Base-by-base conservation (phyloP, 108 stramenopile species). In the Conticribra weissflogii region DNA sequence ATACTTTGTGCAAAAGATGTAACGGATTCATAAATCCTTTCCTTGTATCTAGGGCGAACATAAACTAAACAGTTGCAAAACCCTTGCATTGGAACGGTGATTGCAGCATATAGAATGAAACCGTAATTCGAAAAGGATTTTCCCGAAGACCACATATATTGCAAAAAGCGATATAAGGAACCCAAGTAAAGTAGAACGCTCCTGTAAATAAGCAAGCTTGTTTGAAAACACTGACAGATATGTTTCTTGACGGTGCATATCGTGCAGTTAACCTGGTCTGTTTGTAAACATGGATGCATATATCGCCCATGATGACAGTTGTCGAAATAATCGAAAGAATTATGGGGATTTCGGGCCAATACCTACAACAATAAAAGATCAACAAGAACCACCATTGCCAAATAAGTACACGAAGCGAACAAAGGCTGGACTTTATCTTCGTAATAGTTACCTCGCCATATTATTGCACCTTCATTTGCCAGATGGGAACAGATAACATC, bases 311-410 rank as follows among this genome's bases (percentile, higher is more conserved):
- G 18, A 59, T 49, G 36, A 31, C 59, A 2, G 54, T 68, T 12
- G 66, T 55, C 2, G 14, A 19, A 17, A 52, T 21, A 9, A 68
- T 68, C 1, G 66, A 41, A 9, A 68, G 2, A 8, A 57, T 47
- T 14, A 68, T 31, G 0, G 66, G 66, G 16, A 71, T 52, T 17
- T 68, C 66, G 2, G 66, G 66, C 66, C 66, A 68, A 12, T 33
- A 31, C n/a, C n/a, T n/a, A n/a, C n/a, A n/a, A n/a, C n/a, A n/a
- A n/a, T n/a, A n/a, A n/a, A n/a, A n/a, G n/a, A n/a, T n/a, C n/a
- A n/a, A n/a, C n/a, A n/a, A n/a, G n/a, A n/a, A n/a, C n/a, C n/a
- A n/a, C n/a, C n/a, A n/a, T n/a, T n/a, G n/a, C n/a, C n/a, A n/a
- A n/a, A n/a, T n/a, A n/a, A n/a, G n/a, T n/a, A n/a, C n/a, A n/a